Conservation (phyloP, 768 basidiomycete species). For the Boletus insuetus region DNA sequence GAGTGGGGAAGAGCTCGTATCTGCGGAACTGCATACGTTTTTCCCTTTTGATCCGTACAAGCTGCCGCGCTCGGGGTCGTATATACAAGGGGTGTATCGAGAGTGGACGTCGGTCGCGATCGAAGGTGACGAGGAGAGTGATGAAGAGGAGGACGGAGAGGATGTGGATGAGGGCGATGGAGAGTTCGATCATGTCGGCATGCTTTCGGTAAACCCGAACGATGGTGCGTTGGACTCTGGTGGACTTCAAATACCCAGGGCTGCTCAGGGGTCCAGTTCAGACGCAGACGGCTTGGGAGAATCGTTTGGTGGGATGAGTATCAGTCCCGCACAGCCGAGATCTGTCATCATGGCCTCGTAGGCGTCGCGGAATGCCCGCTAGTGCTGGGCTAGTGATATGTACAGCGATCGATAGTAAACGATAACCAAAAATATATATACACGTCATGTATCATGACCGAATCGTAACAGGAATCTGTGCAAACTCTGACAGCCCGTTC, state of each 20-base stretch:
- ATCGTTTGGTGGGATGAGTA: slow-evolving; percentile 81
- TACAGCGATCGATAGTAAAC: neutral
- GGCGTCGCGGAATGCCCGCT: neutral
- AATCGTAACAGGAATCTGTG: slow-evolving; percentile 13
- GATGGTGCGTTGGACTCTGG: neutral
- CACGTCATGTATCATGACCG: slow-evolving; percentile 13
- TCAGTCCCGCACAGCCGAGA: slow-evolving; percentile 56
- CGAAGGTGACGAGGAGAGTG: slow-evolving; percentile 66
- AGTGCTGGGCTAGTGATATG: too few species aligned
- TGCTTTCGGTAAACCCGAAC: slow-evolving; percentile 5
- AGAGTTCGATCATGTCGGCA: neutral
- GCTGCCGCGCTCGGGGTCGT: slow-evolving; percentile 72
- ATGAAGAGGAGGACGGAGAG: slow-evolving; percentile 56
- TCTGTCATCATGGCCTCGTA: slow-evolving; percentile 15
- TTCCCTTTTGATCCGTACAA: slow-evolving; percentile 99
- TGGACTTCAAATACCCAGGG: slow-evolving; percentile 23
- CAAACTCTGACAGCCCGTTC: slow-evolving; percentile 17
- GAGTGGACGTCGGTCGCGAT: slow-evolving; percentile 86
- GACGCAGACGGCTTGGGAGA: slow-evolving; percentile 57
- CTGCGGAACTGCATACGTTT: slow-evolving; percentile 83
- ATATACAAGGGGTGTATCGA: slow-evolving; percentile 81
- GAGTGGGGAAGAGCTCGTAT: slow-evolving; percentile 38
- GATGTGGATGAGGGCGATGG: slow-evolving; percentile 30
- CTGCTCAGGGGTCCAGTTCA: slow-evolving; percentile 17
- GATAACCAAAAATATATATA: neutral